Evolutionary conservation across 2,329 filamentous ascomycete genomes (phyloP).

Genomic region (Aspergillus udagawae): DNA sequence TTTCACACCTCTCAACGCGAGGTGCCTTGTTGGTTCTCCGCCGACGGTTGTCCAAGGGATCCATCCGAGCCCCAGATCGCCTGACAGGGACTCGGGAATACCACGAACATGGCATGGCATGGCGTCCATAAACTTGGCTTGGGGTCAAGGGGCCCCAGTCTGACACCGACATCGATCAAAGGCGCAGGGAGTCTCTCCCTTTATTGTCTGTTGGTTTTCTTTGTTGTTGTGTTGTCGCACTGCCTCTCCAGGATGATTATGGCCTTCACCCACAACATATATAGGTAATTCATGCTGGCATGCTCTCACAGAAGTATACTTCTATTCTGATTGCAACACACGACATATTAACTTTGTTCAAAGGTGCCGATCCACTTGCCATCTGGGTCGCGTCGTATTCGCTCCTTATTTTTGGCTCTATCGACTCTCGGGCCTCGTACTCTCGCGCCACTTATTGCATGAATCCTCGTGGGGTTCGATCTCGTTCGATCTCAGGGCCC

Average conservation of each 20-base stretch:
- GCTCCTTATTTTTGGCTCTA: slow-evolving; percentile 13
- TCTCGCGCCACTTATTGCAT: slow-evolving; percentile 5
- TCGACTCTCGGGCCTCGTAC: slow-evolving; percentile 9
- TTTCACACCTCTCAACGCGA: not conserved
- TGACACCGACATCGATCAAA: not conserved
- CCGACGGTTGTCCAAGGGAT: not conserved
- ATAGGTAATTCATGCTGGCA: not conserved
- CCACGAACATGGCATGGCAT: not conserved
- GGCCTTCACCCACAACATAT: not conserved
- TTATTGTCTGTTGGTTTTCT: not conserved
- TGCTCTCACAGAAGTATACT: not conserved
- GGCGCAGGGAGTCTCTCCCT: not conserved
- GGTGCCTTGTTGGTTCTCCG: not conserved
- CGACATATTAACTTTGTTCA: not conserved
- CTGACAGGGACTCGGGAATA: not conserved
- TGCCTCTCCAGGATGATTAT: not conserved
- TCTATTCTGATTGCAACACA: not conserved
- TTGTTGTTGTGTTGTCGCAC: not conserved
- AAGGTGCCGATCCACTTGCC: slow-evolving; percentile 8
- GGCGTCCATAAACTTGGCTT: not conserved
- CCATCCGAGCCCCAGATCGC: not conserved
- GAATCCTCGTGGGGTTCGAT: not conserved
- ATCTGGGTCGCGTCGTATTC: slow-evolving; percentile 12
- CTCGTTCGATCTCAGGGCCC: not conserved
- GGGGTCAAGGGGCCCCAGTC: not conserved